Base-by-base conservation (phyloP, 2,329 filamentous ascomycete species). In the Falciphora oryzae region DNA sequence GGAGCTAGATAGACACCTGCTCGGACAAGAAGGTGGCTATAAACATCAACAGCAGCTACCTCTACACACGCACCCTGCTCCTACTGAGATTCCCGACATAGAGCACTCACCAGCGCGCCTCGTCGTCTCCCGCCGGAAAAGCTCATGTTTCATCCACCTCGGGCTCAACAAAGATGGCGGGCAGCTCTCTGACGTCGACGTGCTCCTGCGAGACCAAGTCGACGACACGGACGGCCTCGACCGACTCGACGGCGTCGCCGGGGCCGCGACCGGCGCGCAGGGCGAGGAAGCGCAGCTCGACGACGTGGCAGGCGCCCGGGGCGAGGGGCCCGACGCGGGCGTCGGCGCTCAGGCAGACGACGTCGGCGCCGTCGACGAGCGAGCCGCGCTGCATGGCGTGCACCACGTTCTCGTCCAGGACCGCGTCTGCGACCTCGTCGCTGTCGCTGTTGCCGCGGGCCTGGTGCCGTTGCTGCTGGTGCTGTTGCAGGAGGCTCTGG, bases 261-360 rank as follows among this genome's bases (percentile, higher is more conserved):
- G 93, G 77, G 4, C 90, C 87, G 63, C 93, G 78, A 0, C 91
- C 91, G 61, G 84, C 80, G 63, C 79, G 78, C 63, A 93, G 77
- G 4, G 90, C 87, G 63, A 93, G 78, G 68, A 94, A 93, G 69
- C 85, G 85, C 69, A 94, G 74, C 73, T 91, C 89, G 1, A 86
- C 87, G 53, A 89, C 88, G 70, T 92, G 90, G 71, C 90, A 93
- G 11, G 89, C 87, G 2, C 85, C 86, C 0, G 91, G 86, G 31
- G 87, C 84, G 53, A 95, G 77, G 38, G 90, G 89, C 0, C 91
- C 91, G 35, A 93, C 84, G 38, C 89, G 81, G 29, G 89, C 85
- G 74, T 93, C 90, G 4, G 90, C 88, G 65, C 87, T 92, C 62
- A 93, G 78, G 70, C 89, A 92, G n/a, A 92, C 80, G 38, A 93